Evolutionary conservation across 306 rosid species (phyloP), one percentile per base, ranked within the genome.

Genomic region (Glycine tomentella): DNA sequence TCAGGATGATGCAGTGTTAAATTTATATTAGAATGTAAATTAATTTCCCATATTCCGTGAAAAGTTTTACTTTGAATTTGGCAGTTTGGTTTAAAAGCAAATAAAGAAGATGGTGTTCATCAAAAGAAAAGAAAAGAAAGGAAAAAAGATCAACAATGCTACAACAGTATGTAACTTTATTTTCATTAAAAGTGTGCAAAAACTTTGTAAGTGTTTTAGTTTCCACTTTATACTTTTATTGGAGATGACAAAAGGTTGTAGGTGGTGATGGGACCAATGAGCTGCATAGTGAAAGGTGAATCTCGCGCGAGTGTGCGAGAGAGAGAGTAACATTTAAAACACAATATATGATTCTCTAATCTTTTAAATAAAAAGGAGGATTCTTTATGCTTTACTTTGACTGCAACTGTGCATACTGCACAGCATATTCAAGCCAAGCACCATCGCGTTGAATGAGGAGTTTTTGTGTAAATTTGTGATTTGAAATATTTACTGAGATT

Each of bases 211-310:
- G 79, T 31, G 71, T 64, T 68, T 55, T 57, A 63, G 51, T 11
- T 77, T 79, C 73, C 72, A 61, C 87, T 81, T 90, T 85, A 80
- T 52, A 68, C 66, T 66, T 85, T 78, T 67, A 85, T 90, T 86
- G 90, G 90, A 87, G 89, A 84, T 15, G 81, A 76, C 84, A 82
- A 88, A 91, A 87, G 88, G 78, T 52, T 66, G 79, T 83, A 9
- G 85, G 70, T 70, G 86, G 82, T 65, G 87, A 68, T 88, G 87
- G 85, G 87, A 85, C 89, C 87, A 12, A 71, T 6, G 80, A 70
- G 55, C 45, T 75, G 61, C 55, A 36, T 67, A 50, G 80, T 46
- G 57, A 81, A 58, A 72, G 81, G 71, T 77, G 84, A 69, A 49
- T 12, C 74, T 66, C n/a, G 51, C 58, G 34, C 8, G 33, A 7